Evolutionary conservation across 2,329 filamentous ascomycete species (phyloP), one percentile per base, ranked within the genome.

Genomic region (Apiospora malaysiana): DNA sequence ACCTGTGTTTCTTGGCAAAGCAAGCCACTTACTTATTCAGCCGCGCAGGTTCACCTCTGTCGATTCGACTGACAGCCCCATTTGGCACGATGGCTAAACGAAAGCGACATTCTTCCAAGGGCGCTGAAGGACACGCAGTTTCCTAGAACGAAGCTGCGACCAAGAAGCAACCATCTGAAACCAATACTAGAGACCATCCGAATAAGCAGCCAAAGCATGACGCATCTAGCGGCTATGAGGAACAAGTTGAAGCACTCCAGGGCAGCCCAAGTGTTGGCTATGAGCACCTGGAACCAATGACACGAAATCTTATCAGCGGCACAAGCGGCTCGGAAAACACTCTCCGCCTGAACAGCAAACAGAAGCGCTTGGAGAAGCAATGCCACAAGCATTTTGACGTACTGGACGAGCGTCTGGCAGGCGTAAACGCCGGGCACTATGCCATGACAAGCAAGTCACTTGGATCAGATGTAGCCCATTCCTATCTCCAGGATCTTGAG

Each of bases 401-500:
- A 32, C n/a, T 63, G 27, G 56, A 63, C 56, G 10, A 63, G 32
- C 56, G 23, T 21, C 56, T 63, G n/a, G 32, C 10, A 40, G n/a
- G 32, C 21, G 32, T 18, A 18, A 32, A 59, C 16, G 51, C 27
- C n/a, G 51, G 51, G 37, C 16, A 63, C 8, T 32, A 63, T n/a
- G 21, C 56, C 8, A 63, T 63, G 18, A 32, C 56, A 63, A 63
- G 56, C 56, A 63, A 63, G 32, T 37, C 56, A 23, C 32, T 63
- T 9, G 14, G 56, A 40, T 9, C 5, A 63, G 56, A 63, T 63
- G 32, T 63, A 37, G 27, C 56, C 27, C 56, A 40, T 3, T n/a
- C 32, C 5, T 63, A 63, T 63, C 56, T 63, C 9, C 32, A 23
- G 56, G 56, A 63, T 40, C 56, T 40, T 21, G 27, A 63, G 56